Evolutionary conservation across 1,284 basidiomycete genomes (phyloP).

Genomic region (Exsudoporus floridanus): DNA sequence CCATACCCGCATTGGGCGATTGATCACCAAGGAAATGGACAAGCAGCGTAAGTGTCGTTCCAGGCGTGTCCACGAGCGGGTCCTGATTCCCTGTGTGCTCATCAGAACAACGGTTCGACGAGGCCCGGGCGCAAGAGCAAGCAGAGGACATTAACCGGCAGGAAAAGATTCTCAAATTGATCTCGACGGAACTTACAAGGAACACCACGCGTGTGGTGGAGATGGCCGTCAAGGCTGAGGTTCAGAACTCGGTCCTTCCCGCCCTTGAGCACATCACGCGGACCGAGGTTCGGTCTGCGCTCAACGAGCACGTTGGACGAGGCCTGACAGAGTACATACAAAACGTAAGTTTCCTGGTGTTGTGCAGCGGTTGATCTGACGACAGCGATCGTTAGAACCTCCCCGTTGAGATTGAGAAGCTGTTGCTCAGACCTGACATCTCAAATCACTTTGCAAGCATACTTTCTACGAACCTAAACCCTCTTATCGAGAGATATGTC

Average conservation of each 20-base stretch:
- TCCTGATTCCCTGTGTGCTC: slow-evolving; percentile 9
- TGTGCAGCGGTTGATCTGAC: slow-evolving; percentile 7
- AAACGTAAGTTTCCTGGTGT: slow-evolving; percentile 49
- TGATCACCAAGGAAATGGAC: slow-evolving; percentile 82
- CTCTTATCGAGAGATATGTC: slow-evolving; percentile 74
- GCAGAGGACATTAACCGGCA: slow-evolving; percentile 76
- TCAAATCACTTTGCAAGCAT: slow-evolving; percentile 71
- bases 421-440: slow-evolving; percentile 73
- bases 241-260: slow-evolving; percentile 77
- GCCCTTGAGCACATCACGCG: slow-evolving; percentile 76
- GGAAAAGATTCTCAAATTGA: slow-evolving; percentile 82
- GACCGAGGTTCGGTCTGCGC: slow-evolving; percentile 69
- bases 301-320: slow-evolving; percentile 72
- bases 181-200: slow-evolving; percentile 78
- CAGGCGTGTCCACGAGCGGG: slow-evolving; percentile 1
- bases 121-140: slow-evolving; percentile 71
- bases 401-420: slow-evolving; percentile 72
- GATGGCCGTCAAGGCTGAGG: slow-evolving; percentile 77
- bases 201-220: slow-evolving; percentile 84
- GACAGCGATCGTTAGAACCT: slow-evolving; percentile 50
- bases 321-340: slow-evolving; percentile 70
- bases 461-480: slow-evolving; percentile 63
- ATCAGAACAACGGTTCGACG: slow-evolving; percentile 76
- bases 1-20: slow-evolving; percentile 66
- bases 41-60: slow-evolving; percentile 65